A percentile compares a stretch with the other conserved stretches of the same genome.
These are phyloP conservation scores for Fonsecaea erecta DNA, from an alignment of 2,329 filamentous ascomycete species.

Conservation along the genomic window DNA sequence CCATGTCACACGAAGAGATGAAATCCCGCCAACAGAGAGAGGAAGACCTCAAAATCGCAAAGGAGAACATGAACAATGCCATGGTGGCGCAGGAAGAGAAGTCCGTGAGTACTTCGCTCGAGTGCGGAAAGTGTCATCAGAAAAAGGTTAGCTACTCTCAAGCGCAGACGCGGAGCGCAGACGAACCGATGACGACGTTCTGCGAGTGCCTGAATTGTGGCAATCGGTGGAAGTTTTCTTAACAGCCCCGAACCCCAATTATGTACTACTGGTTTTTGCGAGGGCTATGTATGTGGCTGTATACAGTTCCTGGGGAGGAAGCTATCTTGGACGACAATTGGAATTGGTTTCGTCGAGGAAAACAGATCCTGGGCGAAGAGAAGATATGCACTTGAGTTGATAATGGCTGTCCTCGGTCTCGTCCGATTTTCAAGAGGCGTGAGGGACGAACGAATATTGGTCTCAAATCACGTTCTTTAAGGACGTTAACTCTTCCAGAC, in stretches of 20 bases:
- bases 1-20: slow-evolving; percentile 87
- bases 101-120: slow-evolving; percentile 83
- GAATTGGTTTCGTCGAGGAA: background rate
- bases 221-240: slow-evolving; percentile 50
- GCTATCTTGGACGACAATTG: background rate
- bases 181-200: slow-evolving; percentile 73
- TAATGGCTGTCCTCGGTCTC: background rate
- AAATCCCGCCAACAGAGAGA: slow-evolving; percentile 82
- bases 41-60: slow-evolving; percentile 74
- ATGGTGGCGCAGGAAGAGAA: slow-evolving; percentile 93
- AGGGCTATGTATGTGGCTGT: background rate
- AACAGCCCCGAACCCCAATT: background rate
- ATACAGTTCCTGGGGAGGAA: background rate
- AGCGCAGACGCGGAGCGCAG: slow-evolving; percentile 91
- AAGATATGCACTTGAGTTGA: background rate
- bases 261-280: background rate
- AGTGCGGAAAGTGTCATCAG: slow-evolving; percentile 90
- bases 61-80: slow-evolving; percentile 96
- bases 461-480: background rate
- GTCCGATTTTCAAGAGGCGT: background rate
- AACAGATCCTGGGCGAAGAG: background rate
- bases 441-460: background rate
- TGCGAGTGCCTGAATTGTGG: slow-evolving; percentile 55
- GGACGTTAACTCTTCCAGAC: background rate
- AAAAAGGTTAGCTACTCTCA: slow-evolving; percentile 95